A percentile compares a stretch with the other conserved stretches of the same genome.
phyloP scores from a whole-genome alignment of 768 basidiomycete genomes.

The Hortiboletus campestris region DNA sequence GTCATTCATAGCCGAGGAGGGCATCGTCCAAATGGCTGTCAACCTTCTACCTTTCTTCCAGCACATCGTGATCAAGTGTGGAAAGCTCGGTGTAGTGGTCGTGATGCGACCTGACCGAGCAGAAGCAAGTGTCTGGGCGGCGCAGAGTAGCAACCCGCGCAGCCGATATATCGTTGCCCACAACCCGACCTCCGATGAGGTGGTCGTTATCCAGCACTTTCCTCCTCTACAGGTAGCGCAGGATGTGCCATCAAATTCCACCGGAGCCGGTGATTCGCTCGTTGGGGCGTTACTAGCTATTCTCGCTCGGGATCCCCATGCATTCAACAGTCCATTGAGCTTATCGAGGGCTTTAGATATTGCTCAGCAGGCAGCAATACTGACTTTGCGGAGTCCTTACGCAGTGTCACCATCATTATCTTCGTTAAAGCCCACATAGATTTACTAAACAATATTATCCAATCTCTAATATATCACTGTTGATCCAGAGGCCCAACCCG shows the following conservation, averaged over 20 bases:
- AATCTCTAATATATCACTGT: conserved; percentile 8
- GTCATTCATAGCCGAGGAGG: conserved; percentile 61
- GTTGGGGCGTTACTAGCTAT: conserved; percentile 78
- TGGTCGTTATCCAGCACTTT: conserved; percentile 71
- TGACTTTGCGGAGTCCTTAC: conserved; percentile 53
- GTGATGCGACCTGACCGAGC: conserved; percentile 53
- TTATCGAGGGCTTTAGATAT: conserved; percentile 46
- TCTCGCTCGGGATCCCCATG: conserved; percentile 43
- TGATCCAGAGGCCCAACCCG: conserved; percentile 54
- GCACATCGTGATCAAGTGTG: conserved; percentile 84
- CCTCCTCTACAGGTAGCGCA: conserved; percentile 49
- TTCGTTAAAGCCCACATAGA: no score
- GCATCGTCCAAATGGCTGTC: conserved; percentile 77
- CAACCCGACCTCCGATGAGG: conserved; percentile 42
- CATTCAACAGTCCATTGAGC: conserved; percentile 44
- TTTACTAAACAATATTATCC: no score
- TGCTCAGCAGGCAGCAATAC: conserved; percentile 64
- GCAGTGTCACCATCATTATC: conserved; percentile 65
- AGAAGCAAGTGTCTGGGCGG: conserved; percentile 48
- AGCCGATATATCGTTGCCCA: conserved; percentile 52
- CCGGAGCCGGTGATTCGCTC: conserved; percentile 90
- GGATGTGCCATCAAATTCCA: conserved; percentile 60
- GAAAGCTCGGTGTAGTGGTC: conserved; percentile 61
- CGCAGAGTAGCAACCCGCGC: conserved; percentile 44
- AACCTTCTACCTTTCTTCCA: conserved; percentile 83